A percentile compares a stretch with the other conserved stretches of the same genome.
Conservation (phyloP, 306 rosid genomes). For the Glycine tomentella region DNA sequence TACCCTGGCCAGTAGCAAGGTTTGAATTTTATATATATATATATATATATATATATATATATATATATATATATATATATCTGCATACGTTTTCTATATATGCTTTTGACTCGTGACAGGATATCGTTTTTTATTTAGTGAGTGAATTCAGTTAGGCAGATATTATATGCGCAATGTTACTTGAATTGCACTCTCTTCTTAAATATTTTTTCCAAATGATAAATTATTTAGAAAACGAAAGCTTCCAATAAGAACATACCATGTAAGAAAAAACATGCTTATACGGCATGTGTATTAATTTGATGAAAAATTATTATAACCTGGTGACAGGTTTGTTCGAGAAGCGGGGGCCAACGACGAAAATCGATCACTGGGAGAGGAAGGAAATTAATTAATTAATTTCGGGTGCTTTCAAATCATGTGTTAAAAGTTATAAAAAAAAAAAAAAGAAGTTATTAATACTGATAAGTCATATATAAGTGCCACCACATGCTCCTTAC, state of each 20-base stretch:
- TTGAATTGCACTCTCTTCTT: slow-evolving; percentile 11
- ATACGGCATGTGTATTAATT: slow-evolving; percentile 10
- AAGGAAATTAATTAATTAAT: too few species aligned
- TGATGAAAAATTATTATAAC: background rate
- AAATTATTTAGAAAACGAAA: slow-evolving; percentile 9
- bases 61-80: slow-evolving; percentile 5
- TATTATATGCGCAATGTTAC: background rate
- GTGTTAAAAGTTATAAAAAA: too few species aligned
- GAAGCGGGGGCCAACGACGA: too few species aligned
- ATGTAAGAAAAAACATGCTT: slow-evolving; percentile 4
- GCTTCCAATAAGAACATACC: slow-evolving; percentile 10
- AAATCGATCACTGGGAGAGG: too few species aligned
- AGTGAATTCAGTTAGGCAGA: background rate
- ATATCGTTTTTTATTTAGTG: background rate
- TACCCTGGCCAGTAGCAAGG: too few species aligned
- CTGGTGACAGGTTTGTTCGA: background rate
- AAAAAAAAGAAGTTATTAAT: too few species aligned
- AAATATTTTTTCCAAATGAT: background rate
- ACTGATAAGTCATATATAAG: too few species aligned
- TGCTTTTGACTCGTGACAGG: background rate
- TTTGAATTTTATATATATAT: too few species aligned
- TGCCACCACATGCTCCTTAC: too few species aligned
- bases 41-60: too few species aligned
- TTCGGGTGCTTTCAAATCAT: too few species aligned
- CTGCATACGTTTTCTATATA: background rate